phyloP scores from a whole-genome alignment of 192 early-diverging fungal genomes.

The Funneliformis geosporum region DNA sequence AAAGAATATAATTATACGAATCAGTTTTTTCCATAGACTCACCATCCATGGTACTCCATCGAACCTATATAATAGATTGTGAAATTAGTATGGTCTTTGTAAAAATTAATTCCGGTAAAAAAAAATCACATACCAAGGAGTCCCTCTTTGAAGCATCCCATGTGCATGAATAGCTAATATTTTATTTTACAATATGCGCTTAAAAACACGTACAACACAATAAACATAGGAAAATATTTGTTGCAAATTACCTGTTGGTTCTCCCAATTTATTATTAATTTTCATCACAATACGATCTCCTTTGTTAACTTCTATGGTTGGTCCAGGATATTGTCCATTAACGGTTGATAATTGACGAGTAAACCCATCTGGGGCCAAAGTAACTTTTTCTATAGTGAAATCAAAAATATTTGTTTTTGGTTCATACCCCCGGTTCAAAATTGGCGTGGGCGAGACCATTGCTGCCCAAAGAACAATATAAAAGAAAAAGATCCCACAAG shows the following conservation, averaged over 20 bases:
- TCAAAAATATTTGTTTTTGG: constrained; percentile 31
- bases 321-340: constrained; percentile 61
- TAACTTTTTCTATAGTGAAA: constrained; percentile 36
- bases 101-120: constrained; percentile 34
- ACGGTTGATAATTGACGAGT: constrained; percentile 44
- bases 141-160: constrained; percentile 34
- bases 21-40: constrained; percentile 31
- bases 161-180: constrained; percentile 34
- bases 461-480: constrained; percentile 32
- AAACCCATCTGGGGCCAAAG: constrained; percentile 46
- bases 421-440: constrained; percentile 31
- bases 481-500: constrained; percentile 30
- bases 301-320: constrained; percentile 50
- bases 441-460: constrained; percentile 34
- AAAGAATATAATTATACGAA: constrained; percentile 34
- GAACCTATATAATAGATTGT: constrained; percentile 33
- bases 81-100: constrained; percentile 35
- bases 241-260: constrained; percentile 35
- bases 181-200: constrained; percentile 30
- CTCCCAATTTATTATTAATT: constrained; percentile 40
- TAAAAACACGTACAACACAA: constrained; percentile 33
- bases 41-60: constrained; percentile 34
- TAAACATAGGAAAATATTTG: constrained; percentile 33
- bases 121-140: constrained; percentile 23
- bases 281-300: constrained; percentile 51